A percentile compares a stretch with the other conserved stretches of the same genome.
These are phyloP conservation scores for Alnus rubra DNA, from an alignment of 306 rosid species.

Conservation along the genomic window DNA sequence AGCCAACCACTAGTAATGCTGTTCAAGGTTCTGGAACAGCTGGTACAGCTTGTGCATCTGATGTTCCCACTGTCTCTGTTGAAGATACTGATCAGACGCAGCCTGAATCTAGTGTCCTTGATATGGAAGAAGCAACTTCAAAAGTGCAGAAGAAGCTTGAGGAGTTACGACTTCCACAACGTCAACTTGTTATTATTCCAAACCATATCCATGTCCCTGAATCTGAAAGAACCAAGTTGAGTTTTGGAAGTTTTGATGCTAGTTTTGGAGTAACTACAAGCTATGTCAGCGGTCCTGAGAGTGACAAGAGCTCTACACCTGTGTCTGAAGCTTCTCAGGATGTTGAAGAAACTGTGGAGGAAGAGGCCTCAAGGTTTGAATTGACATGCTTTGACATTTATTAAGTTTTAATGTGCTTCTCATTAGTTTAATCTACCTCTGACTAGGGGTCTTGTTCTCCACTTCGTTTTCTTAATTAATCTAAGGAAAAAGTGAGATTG, in stretches of 20 bases:
- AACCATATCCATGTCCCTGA: slow-evolving; percentile 91
- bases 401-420: neutral
- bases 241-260: slow-evolving; percentile 91
- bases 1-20: slow-evolving; percentile 48
- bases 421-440: neutral
- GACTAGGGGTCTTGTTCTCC: slow-evolving; percentile 13
- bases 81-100: slow-evolving; percentile 42
- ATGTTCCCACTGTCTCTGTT: slow-evolving; percentile 43
- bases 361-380: slow-evolving; percentile 68
- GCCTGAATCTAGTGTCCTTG: slow-evolving; percentile 54
- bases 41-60: slow-evolving; percentile 53
- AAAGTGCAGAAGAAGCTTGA: slow-evolving; percentile 74
- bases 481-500: neutral
- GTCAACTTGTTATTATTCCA: slow-evolving; percentile 89
- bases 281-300: slow-evolving; percentile 51
- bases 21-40: slow-evolving; percentile 63
- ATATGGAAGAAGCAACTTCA: slow-evolving; percentile 61
- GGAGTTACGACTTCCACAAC: slow-evolving; percentile 64
- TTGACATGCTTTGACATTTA: slow-evolving; percentile 16
- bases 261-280: slow-evolving; percentile 58
- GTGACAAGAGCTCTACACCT: slow-evolving; percentile 71
- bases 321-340: slow-evolving; percentile 68
- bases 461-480: neutral
- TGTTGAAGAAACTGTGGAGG: slow-evolving; percentile 67
- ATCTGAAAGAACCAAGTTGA: slow-evolving; percentile 84